Conservation (phyloP, 1,139 yeast species). For the Sugiyamaella japonica region DNA sequence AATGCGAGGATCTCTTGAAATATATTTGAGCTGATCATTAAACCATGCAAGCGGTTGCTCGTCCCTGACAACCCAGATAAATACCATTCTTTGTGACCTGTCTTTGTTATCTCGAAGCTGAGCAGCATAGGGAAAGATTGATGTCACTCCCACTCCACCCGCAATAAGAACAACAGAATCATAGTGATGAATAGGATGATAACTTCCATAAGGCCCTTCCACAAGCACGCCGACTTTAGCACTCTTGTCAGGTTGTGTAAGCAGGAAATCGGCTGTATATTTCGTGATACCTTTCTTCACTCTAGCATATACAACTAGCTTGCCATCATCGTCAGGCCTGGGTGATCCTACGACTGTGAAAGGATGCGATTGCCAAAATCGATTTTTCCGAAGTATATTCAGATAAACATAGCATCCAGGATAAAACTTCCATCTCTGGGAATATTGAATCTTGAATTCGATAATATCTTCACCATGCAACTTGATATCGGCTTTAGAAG, state of each 20-base stretch:
- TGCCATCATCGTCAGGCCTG: constrained; percentile 18
- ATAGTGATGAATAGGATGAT: constrained; percentile 51
- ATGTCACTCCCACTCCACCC: constrained; percentile 73
- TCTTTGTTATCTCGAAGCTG: constrained; percentile 30
- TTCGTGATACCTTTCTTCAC: constrained; percentile 27
- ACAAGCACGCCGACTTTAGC: constrained; percentile 35
- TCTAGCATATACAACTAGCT: constrained; percentile 21
- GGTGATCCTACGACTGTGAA: constrained; percentile 52
- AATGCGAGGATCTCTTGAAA: constrained; percentile 20
- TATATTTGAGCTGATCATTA: constrained; percentile 21
- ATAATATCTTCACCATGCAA: constrained; percentile 34
- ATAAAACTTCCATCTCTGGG: constrained; percentile 43
- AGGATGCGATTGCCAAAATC: constrained; percentile 66
- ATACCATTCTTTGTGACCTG: constrained; percentile 15
- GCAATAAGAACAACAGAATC: constrained; percentile 53
- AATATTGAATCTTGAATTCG: constrained; percentile 33
- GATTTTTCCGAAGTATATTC: constrained; percentile 34
- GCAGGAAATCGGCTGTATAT: constrained; percentile 22
- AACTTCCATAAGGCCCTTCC: constrained; percentile 61
- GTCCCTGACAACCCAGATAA: constrained; percentile 28
- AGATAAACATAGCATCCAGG: constrained; percentile 15
- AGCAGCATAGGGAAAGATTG: constrained; percentile 37
- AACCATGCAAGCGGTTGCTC: constrained; percentile 27
- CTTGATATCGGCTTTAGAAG: constrained; percentile 43
- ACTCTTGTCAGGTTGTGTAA: constrained; percentile 25